Base-by-base conservation (phyloP, 441 rosid genomes). In the Aleurites moluccanus region DNA sequence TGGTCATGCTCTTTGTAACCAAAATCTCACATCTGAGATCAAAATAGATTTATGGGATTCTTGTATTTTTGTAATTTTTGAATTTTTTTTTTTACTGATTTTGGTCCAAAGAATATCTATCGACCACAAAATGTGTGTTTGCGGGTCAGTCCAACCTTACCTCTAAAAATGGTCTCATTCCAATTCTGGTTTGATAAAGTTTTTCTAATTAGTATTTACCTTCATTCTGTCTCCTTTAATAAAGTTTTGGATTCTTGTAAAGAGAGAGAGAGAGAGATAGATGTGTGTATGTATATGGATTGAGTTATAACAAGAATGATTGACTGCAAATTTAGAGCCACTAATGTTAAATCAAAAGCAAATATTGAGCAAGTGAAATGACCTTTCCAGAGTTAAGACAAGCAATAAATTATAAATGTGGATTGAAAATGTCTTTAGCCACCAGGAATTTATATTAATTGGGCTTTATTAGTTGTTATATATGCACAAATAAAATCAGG, bases 1-100 rank as follows among this genome's bases (percentile, higher is more conserved):
- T 35, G 89, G 91, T 1, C 89, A 86, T 57, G 88, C 85, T 50
- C 75, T 82, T 60, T 89, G 92, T 62, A 77, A 69, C 67, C 27
- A 27, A 53, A 89, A 82, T 65, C 83, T 87, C 55, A 82, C 85
- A 49, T 14, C 23, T 60, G n/a, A 35, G 69, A 33, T 73, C 49
- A 50, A 1, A 18, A 66, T 47, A 60, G 28, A 21, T 65, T 33
- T 25, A 14, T 64, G 27, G 14, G 47, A n/a, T 30, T 15, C 28
- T 59, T 45, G 50, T 30, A n/a, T 23, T 21, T 28, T 25, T 2
- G 7, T 56, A 2, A 2, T 15, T 16, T 5, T n/a, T n/a, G n/a
- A n/a, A n/a, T n/a, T n/a, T n/a, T n/a, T 15, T 50, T 18, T n/a
- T n/a, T 18, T 18, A 16, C 16, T 21, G 60, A 52, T 52, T 5